Evolutionary conservation across 2,329 filamentous ascomycete species (phyloP).

Genomic region (Sphaerulina populicola): DNA sequence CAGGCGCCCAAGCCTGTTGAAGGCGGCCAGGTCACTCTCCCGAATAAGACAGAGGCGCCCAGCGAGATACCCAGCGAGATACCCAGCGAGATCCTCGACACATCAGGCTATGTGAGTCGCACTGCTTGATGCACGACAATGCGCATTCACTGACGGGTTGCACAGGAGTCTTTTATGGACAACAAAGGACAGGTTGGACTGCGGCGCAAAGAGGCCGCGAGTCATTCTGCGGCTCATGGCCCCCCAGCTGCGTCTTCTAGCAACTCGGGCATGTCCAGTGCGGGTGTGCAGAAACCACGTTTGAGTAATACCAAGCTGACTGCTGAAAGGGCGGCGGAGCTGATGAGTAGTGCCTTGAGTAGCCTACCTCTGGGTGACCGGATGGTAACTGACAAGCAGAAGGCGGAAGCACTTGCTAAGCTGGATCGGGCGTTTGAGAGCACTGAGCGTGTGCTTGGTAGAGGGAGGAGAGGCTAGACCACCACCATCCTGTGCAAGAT

Average conservation of each 20-base stretch:
- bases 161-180: slow-evolving; percentile 45
- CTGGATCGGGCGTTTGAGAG: slow-evolving; percentile 36
- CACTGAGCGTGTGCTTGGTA: slow-evolving; percentile 22
- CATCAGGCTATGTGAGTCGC: slow-evolving; percentile 16
- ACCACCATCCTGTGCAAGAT: too few relatives aligned
- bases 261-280: slow-evolving; percentile 1
- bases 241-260: slow-evolving; percentile 11
- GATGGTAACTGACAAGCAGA: slow-evolving; percentile 35
- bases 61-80: slow-evolving; percentile 44
- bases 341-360: slow-evolving; percentile 42
- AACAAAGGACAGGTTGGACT: slow-evolving; percentile 43
- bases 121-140: too few relatives aligned
- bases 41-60: slow-evolving; percentile 31
- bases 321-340: slow-evolving; percentile 38
- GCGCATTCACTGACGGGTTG: too few relatives aligned
- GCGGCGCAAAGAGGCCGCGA: slow-evolving; percentile 32
- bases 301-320: slow-evolving; percentile 27
- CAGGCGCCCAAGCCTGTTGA: slow-evolving; percentile 12
- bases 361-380: slow-evolving; percentile 38
- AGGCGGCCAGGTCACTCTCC: slow-evolving; percentile 15
- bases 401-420: slow-evolving; percentile 40
- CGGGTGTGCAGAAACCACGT: slow-evolving; percentile 18
- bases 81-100: slow-evolving; percentile 34
- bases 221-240: slow-evolving; percentile 15
- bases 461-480: slow-evolving; percentile 10